Evolutionary conservation across 192 early-diverging fungal genomes (phyloP).

Genomic region (Coemansia sp.): DNA sequence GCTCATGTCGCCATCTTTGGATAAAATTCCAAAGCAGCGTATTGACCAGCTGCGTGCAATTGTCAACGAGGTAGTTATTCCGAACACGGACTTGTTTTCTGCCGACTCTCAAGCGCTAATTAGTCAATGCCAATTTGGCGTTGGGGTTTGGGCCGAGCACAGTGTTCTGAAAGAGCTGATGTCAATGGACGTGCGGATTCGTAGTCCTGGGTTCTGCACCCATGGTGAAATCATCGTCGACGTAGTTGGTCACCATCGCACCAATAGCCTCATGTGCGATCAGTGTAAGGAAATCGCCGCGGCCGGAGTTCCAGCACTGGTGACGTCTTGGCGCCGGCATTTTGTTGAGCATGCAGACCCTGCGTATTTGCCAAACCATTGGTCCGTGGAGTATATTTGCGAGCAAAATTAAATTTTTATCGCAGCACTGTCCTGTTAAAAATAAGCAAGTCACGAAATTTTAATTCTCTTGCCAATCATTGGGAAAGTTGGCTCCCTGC

Average conservation of each 20-base stretch:
- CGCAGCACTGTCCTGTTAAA: neutral
- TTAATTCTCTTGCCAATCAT: neutral
- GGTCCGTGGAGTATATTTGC: slow-evolving; percentile 28
- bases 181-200: slow-evolving; percentile 22
- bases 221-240: slow-evolving; percentile 45
- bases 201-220: slow-evolving; percentile 31
- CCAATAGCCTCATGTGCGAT: slow-evolving; percentile 14
- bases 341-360: slow-evolving; percentile 40
- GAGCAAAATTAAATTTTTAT: neutral
- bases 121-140: neutral
- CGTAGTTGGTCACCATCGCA: neutral
- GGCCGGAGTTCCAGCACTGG: slow-evolving; percentile 26
- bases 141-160: neutral
- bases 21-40: slow-evolving; percentile 19
- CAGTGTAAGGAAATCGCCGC: slow-evolving; percentile 15
- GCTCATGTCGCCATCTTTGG: slow-evolving; percentile 6
- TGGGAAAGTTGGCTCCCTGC: neutral
- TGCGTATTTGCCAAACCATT: slow-evolving; percentile 39
- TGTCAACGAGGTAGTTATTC: slow-evolving; percentile 1
- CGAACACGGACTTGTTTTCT: slow-evolving; percentile 14
- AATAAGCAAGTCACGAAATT: neutral
- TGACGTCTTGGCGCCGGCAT: slow-evolving; percentile 35
- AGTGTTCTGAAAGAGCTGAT: slow-evolving; percentile 23
- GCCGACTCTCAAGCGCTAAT: neutral
- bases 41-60: slow-evolving; percentile 4